phyloP scores from a whole-genome alignment of 2,329 filamentous ascomycete species.

The Pestalotiopsis sp. region DNA sequence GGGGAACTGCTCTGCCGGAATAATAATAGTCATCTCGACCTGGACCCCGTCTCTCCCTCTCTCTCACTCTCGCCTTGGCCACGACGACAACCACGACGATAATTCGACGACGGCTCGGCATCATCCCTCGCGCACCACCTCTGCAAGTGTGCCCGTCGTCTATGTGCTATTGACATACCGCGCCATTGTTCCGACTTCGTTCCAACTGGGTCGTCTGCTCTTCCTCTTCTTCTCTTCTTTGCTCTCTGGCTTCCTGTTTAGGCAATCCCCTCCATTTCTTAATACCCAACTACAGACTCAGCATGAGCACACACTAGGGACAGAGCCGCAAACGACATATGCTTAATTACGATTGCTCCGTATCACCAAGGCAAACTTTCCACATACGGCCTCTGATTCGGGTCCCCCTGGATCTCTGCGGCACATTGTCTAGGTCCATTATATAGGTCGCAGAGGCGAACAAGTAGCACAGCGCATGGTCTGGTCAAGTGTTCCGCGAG shows the following conservation, averaged over 20 bases:
- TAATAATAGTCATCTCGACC: background rate
- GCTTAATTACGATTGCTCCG: slow-evolving; percentile 12
- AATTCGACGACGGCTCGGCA: background rate
- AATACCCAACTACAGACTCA: slow-evolving; percentile 12
- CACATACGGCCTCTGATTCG: slow-evolving; percentile 10
- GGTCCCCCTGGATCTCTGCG: background rate
- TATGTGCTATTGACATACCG: background rate
- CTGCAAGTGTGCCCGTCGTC: background rate
- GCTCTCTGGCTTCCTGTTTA: slow-evolving; percentile 27
- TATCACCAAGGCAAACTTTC: slow-evolving; percentile 3
- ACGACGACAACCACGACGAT: background rate
- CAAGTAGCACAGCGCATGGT: slow-evolving; percentile 30
- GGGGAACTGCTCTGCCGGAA: slow-evolving; percentile 1
- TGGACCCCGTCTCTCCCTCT: slow-evolving; percentile 9
- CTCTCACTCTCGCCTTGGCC: slow-evolving; percentile 6
- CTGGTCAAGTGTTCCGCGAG: slow-evolving; percentile 22
- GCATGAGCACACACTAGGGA: slow-evolving; percentile 20
- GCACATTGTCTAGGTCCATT: slow-evolving; percentile 3
- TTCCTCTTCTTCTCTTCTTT: background rate
- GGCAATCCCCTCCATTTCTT: slow-evolving; percentile 21
- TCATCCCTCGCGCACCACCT: background rate
- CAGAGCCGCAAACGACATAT: slow-evolving; percentile 25
- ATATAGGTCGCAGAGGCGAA: slow-evolving; percentile 20
- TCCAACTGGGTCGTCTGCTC: background rate
- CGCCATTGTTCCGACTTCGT: background rate